Conservation (phyloP, 306 rosid species). For the Morella rubra region DNA sequence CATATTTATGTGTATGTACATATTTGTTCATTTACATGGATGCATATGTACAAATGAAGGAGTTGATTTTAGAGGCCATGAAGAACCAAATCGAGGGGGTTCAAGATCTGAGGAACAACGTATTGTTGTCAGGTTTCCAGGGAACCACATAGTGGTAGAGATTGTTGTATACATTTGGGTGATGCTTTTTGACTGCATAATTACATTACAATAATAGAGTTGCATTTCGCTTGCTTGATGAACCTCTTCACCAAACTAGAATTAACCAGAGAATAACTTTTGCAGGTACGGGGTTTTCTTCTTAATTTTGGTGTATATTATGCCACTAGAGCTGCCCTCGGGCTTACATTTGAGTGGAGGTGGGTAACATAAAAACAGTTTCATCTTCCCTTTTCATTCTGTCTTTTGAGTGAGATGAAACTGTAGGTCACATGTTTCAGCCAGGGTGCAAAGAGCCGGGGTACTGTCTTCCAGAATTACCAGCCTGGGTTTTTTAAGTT, state of each 20-base stretch:
- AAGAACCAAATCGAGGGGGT: background rate
- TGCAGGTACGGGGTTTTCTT: slow-evolving; percentile 94
- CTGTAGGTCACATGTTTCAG: slow-evolving; percentile 4
- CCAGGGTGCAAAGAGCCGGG: background rate
- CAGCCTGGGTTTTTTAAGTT: background rate
- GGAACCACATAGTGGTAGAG: background rate
- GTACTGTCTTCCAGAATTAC: background rate
- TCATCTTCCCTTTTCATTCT: slow-evolving; percentile 19
- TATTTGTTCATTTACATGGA: too few relatives aligned
- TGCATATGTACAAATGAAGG: background rate
- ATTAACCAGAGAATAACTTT: slow-evolving; percentile 25
- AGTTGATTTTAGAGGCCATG: background rate
- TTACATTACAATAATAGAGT: background rate
- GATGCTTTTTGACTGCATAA: background rate
- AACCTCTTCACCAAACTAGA: background rate
- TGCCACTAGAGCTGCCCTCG: slow-evolving; percentile 95
- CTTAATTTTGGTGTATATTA: slow-evolving; percentile 95
- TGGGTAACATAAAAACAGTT: slow-evolving; percentile 30
- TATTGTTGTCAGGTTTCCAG: background rate
- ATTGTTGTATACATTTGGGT: background rate
- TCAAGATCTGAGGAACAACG: background rate
- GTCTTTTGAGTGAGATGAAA: slow-evolving; percentile 24
- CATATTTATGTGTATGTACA: too few relatives aligned
- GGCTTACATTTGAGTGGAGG: slow-evolving; percentile 94
- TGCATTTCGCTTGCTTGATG: slow-evolving; percentile 2